Evolutionary conservation across 2,329 filamentous ascomycete species (phyloP), one percentile per base, ranked within the genome.

Genomic region (Aspergillus persii): DNA sequence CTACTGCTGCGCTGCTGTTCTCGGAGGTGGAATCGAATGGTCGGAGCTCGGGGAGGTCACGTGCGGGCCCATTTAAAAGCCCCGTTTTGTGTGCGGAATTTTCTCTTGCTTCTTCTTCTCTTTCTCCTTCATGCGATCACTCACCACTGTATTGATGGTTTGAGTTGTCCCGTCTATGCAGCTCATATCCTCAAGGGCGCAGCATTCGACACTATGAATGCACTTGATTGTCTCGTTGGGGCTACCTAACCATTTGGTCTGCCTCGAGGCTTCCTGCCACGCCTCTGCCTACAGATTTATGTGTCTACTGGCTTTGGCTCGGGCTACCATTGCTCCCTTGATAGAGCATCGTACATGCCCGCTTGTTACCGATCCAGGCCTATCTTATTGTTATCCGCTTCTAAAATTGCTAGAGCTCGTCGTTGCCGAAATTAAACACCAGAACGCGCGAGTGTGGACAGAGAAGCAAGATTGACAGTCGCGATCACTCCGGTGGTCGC

Each of bases 401-500:
- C 78, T 77, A 74, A 72, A 76, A 73, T 78, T 78, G 82, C 82
- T 84, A 84, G 82, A 84, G 81, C 82, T 78, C 77, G 80, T 76
- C 81, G 77, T 79, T 76, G 76, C 71, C 79, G 72, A 77, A 75
- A 73, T 75, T 63, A 59, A 74, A 69, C 69, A 74, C 74, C 74
- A 81, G 80, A 79, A 77, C 78, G 80, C 69, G 78, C 77, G 75
- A 80, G 82, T 83, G 82, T 84, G 80, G 82, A 84, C 79, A 79
- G 69, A 75, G 81, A 83, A 84, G 82, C 82, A 79, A 84, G 75
- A 84, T 73, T 71, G 74, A 81, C 62, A 75, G 60, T 64, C 66
- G 65, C 62, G 58, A 60, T 68, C 64, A 68, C 66, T 56, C 62
- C 61, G 58, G 63, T 54, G 65, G 64, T 50, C 52, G 68, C 67